Conservation (phyloP, 2,329 filamentous ascomycete genomes). For the Ascochyta viciae-villosae region DNA sequence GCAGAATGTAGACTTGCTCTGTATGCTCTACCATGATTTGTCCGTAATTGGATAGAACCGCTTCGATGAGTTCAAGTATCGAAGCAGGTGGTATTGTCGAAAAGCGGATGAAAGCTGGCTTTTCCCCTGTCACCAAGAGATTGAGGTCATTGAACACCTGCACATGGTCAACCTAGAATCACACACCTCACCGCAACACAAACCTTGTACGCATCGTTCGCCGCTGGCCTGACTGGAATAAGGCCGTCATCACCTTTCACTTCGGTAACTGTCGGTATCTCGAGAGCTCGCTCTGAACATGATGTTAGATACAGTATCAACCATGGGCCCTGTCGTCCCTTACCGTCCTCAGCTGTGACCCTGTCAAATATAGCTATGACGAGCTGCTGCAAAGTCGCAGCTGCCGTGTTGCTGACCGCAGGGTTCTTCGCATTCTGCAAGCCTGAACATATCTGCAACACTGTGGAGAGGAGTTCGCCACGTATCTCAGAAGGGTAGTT, state of each 20-base stretch:
- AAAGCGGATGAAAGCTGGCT: constrained; percentile 81
- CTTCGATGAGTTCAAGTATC: constrained; percentile 90
- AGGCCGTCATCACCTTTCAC: constrained; percentile 70
- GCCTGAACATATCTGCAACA: constrained; percentile 89
- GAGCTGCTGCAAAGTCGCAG: constrained; percentile 94
- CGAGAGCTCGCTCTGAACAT: constrained; percentile 47
- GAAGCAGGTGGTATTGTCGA: constrained; percentile 81
- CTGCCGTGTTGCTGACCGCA: constrained; percentile 93
- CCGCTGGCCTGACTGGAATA: constrained; percentile 74
- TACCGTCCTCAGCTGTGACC: constrained; percentile 80
- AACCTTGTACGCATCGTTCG: constrained; percentile 83
- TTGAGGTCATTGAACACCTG: constrained; percentile 90
- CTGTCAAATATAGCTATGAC: constrained; percentile 94
- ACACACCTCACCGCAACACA: background rate
- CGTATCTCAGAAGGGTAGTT: constrained; percentile 86
- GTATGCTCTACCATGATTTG: constrained; percentile 77
- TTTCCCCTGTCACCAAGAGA: constrained; percentile 82
- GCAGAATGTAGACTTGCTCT: constrained; percentile 81
- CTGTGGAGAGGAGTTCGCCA: constrained; percentile 79
- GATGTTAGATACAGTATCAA: constrained; percentile 16
- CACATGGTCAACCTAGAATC: constrained; percentile 13
- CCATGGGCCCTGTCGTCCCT: background rate
- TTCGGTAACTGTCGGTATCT: constrained; percentile 68
- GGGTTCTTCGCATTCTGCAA: constrained; percentile 90
- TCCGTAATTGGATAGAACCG: constrained; percentile 85